A percentile compares a stretch with the other conserved stretches of the same genome.
phyloP scores from a whole-genome alignment of 108 stramenopile genomes.

The Nannochloropsis gaditana region DNA sequence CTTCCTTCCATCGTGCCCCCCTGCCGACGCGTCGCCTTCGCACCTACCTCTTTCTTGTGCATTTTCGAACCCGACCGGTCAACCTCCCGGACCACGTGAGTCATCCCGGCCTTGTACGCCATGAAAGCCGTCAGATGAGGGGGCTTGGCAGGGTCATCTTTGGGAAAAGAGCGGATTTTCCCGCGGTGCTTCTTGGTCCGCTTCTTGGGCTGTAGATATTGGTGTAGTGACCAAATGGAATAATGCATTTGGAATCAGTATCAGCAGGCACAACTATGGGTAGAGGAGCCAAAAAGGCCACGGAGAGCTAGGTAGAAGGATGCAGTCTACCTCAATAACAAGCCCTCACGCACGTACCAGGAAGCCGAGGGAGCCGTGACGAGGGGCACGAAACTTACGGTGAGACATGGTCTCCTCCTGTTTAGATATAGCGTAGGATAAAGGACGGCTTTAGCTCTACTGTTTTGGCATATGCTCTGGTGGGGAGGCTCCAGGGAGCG shows the following conservation, averaged over 20 bases:
- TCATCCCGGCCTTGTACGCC: constrained; percentile 99
- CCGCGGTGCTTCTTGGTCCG: constrained; percentile 97
- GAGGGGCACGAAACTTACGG: constrained; percentile 98
- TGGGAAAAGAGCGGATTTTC: constrained; percentile 93
- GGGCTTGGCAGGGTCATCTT: constrained; percentile 76
- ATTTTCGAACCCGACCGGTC: constrained; percentile 97
- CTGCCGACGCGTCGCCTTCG: too few relatives aligned
- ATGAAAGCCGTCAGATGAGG: constrained; percentile 98
- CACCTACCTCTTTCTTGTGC: constrained; percentile 90
- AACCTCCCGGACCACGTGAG: constrained; percentile 91
- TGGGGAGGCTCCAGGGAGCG: too few relatives aligned
- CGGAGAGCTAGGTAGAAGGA: not conserved
- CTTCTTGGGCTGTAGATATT: constrained; percentile 75
- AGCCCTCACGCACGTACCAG: constrained; percentile 40
- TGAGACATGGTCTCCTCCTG: constrained; percentile 69
- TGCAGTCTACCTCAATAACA: too few relatives aligned
- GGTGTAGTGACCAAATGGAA: too few relatives aligned
- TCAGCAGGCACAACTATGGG: too few relatives aligned
- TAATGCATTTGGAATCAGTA: too few relatives aligned
- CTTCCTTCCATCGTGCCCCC: too few relatives aligned
- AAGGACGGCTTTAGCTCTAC: too few relatives aligned
- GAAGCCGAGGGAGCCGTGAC: constrained; percentile 86
- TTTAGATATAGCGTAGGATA: too few relatives aligned
- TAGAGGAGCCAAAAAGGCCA: not conserved
- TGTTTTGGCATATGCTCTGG: too few relatives aligned